phyloP scores from a whole-genome alignment of 2,329 filamentous ascomycete species.

The Ophiostoma fasciatum region DNA sequence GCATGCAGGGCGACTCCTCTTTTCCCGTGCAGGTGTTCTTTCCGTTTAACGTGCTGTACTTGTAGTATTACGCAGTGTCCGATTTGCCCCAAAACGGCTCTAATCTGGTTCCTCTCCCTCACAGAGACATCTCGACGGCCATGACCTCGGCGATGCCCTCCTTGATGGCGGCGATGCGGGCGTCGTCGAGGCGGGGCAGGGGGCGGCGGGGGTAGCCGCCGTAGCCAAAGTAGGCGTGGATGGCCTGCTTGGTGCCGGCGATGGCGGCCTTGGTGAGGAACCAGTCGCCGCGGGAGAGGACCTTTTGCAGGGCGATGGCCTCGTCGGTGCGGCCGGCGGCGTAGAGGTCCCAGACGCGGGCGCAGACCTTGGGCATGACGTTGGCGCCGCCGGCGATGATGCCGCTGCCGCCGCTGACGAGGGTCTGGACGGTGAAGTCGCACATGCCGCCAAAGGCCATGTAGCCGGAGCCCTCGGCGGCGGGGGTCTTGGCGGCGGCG shows the following conservation, averaged over 20 bases:
- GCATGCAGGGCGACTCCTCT: not conserved
- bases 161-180: constrained; percentile 34
- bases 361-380: constrained; percentile 69
- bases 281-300: constrained; percentile 71
- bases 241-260: constrained; percentile 71
- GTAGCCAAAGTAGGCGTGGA: constrained; percentile 71
- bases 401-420: constrained; percentile 63
- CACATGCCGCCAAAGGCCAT: constrained; percentile 81
- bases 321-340: constrained; percentile 58
- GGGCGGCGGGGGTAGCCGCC: constrained; percentile 62
- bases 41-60: no score
- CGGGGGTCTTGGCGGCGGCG: constrained; percentile 54
- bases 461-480: constrained; percentile 47
- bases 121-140: constrained; percentile 45
- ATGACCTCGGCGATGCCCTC: constrained; percentile 48
- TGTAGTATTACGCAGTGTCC: no score
- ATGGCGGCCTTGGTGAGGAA: constrained; percentile 69
- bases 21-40: not conserved
- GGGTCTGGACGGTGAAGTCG: constrained; percentile 74
- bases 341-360: constrained; percentile 65
- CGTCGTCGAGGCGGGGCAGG: constrained; percentile 49
- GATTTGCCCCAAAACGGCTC: no score
- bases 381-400: constrained; percentile 81
- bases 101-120: constrained; percentile 6
- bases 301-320: constrained; percentile 59